A percentile compares a stretch with the other conserved stretches of the same genome.
Conservation (phyloP, 169 alveolate species). For the Theileria annulata region DNA sequence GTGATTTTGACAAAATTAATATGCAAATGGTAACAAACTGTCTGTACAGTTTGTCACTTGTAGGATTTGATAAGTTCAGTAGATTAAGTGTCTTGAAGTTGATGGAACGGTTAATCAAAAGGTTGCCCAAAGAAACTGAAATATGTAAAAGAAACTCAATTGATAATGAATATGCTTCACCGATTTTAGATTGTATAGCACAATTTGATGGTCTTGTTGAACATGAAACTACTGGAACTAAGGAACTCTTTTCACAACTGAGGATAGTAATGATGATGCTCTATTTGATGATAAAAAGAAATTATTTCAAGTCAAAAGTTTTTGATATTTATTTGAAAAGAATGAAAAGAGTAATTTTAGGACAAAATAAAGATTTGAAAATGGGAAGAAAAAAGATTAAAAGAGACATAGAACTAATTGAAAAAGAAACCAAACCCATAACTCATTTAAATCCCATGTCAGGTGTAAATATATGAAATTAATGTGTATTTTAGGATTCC, state of each 20-base stretch:
- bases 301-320: not conserved
- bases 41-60: constrained; percentile 9
- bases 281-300: not conserved
- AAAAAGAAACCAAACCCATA: not conserved
- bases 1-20: constrained; percentile 1
- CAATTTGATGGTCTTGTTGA: constrained; percentile 10
- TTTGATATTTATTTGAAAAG: not conserved
- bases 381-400: not conserved
- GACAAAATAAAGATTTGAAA: not conserved
- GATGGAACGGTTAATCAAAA: not conserved
- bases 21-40: constrained; percentile 20
- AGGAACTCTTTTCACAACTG: not conserved
- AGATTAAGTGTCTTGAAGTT: not conserved
- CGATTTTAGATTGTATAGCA: not conserved
- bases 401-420: not conserved
- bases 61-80: constrained; percentile 22
- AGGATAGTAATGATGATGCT: not conserved
- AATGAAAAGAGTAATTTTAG: not conserved
- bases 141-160: not conserved
- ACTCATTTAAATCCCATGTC: not conserved
- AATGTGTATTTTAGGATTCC: constrained; percentile 31
- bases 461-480: not conserved
- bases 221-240: not conserved
- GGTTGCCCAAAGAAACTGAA: not conserved
- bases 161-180: not conserved